Percentiles rank a stretch among this genome's conserved stretches.
Conservation (phyloP, 768 basidiomycete species). For the Russula ochroleuca region DNA sequence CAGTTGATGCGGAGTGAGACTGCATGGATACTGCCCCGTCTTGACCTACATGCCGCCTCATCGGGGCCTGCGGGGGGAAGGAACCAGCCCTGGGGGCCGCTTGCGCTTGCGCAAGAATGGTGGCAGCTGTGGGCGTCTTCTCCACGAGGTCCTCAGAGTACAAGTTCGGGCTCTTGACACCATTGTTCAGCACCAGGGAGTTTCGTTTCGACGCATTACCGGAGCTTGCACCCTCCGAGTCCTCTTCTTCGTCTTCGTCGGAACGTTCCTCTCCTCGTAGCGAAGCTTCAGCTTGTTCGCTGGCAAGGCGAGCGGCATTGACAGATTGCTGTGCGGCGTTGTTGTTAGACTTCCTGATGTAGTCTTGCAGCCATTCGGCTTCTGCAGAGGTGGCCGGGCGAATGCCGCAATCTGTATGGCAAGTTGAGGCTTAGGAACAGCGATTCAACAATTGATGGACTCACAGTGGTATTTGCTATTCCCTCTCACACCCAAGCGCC, state of each 20-base stretch:
- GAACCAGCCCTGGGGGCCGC: slow-evolving; percentile 52
- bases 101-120: slow-evolving; percentile 72
- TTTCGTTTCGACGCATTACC: slow-evolving; percentile 65
- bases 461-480: slow-evolving; percentile 96
- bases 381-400: slow-evolving; percentile 87
- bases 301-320: slow-evolving; percentile 67
- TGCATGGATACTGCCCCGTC: slow-evolving; percentile 56
- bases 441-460: slow-evolving; percentile 38
- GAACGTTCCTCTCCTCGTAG: slow-evolving; percentile 65
- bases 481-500: slow-evolving; percentile 86
- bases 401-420: slow-evolving; percentile 76
- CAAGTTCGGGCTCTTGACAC: slow-evolving; percentile 50
- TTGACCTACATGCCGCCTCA: slow-evolving; percentile 62
- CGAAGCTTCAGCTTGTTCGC: slow-evolving; percentile 60
- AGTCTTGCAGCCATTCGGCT: slow-evolving; percentile 89
- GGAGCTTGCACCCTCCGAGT: slow-evolving; percentile 68
- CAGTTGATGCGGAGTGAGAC: slow-evolving; percentile 38
- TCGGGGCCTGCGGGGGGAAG: slow-evolving; percentile 68
- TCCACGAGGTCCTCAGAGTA: slow-evolving; percentile 67
- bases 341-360: slow-evolving; percentile 88
- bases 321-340: slow-evolving; percentile 70
- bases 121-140: slow-evolving; percentile 83
- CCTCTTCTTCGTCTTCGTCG: slow-evolving; percentile 84
- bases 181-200: slow-evolving; percentile 61
- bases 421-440: slow-evolving; percentile 23